Evolutionary conservation across 768 basidiomycete genomes (phyloP), one percentile per base, ranked within the genome.

Genomic region (Calocybe indica): DNA sequence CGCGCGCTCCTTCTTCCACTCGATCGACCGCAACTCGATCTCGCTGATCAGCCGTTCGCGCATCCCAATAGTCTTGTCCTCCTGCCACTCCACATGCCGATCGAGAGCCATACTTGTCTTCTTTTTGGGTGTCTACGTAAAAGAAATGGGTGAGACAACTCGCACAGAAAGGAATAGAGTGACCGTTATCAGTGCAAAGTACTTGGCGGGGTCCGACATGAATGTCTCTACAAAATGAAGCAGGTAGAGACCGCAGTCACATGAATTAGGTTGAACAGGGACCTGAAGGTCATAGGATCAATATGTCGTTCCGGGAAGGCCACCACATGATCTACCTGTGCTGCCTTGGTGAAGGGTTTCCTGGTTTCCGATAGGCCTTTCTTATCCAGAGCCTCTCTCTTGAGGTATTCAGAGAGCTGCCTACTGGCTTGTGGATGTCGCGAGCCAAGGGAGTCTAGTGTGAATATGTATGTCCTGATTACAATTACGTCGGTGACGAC

Each of bases 201-300:
- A 79, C 12, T 65, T 59, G 0, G 62, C 58, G 0, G 91, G 86
- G 45, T 85, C 66, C 6, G 60, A 66, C 64, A 96, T 78, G 59
- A 98, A 89, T 0, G 78, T 80, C 55, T 82, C 71, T 6, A 84
- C 87, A 43, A 91, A 91, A 58, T 98, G 92, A 8, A 98, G 70
- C 9, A 98, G 73, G 62, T 90, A 99, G 29, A 96, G 62, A 5
- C 96, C 96, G 55, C 96, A 99, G 62, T 97, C 94, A 58, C 84
- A 89, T 53, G 73, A 89, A 60, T 98, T 97, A 11, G 82, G 80
- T 60, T 99, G 96, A 15, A 72, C 69, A 3, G 95, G 95, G 3
- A 93, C 90, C 91, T 95, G 54, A 31, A 2, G 36, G 40, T n/a
- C 40, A 39, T 33, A 50, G 12, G 30, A 30, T 32, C 37, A 5